phyloP scores from a whole-genome alignment of 192 early-diverging fungal genomes.

The Umbelopsis sp. region DNA sequence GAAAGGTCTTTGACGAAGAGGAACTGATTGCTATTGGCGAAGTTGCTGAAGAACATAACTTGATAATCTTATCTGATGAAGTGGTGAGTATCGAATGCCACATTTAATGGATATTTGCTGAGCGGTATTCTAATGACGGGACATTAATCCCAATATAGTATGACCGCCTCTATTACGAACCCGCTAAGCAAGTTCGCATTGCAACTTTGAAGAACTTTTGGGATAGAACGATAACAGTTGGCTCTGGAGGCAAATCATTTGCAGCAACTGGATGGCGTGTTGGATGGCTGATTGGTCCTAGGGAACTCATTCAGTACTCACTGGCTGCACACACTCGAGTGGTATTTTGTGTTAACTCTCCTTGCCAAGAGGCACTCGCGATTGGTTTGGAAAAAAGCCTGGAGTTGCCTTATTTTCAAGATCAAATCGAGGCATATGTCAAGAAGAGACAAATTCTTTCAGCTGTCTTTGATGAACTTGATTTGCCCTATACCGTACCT shows the following conservation, averaged over 20 bases:
- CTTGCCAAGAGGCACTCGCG: conserved; percentile 86
- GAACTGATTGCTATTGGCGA: conserved; percentile 77
- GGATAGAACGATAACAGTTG: conserved; percentile 93
- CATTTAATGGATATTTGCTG: neutral
- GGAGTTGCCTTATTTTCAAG: conserved; percentile 63
- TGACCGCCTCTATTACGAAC: conserved; percentile 88
- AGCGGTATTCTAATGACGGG: neutral
- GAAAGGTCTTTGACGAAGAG: conserved; percentile 78
- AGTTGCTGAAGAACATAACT: conserved; percentile 78
- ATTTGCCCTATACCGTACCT: conserved; percentile 80
- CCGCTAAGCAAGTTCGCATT: conserved; percentile 65
- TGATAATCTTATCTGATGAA: conserved; percentile 91
- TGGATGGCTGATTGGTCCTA: conserved; percentile 88
- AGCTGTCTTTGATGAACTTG: conserved; percentile 61
- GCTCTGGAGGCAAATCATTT: conserved; percentile 92
- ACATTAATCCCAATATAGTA: conserved; percentile 46
- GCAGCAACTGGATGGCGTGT: conserved; percentile 97
- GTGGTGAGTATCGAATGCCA: conserved; percentile 54
- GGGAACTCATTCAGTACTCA: conserved; percentile 66
- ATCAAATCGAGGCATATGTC: conserved; percentile 70
- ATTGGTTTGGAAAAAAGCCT: conserved; percentile 67
- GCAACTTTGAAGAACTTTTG: conserved; percentile 87
- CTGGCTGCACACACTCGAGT: conserved; percentile 90
- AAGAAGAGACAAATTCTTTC: conserved; percentile 74
- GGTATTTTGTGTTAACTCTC: conserved; percentile 87